Base-by-base conservation (phyloP, 768 basidiomycete species). In the Filobasidium wieringae region DNA sequence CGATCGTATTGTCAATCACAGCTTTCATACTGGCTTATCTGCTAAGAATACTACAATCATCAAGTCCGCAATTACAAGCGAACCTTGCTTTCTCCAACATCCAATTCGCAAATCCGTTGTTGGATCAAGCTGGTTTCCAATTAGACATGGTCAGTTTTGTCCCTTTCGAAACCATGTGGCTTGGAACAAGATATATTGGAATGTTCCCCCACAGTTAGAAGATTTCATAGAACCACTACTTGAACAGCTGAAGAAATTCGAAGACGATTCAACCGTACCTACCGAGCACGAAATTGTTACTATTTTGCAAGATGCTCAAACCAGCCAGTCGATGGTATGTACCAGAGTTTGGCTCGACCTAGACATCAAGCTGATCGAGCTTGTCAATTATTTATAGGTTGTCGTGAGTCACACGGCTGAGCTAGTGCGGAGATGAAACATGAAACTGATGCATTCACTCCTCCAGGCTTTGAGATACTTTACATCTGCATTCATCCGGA, bases 21-120 rank as follows among this genome's bases (percentile, higher is more conserved):
- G 89, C 89, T 11, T 78, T 91, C 51, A 87, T 82, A 7, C 88
- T 88, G 64, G 82, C 87, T 6, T 89, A 86, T 68, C 75, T 92
- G 31, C 82, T 87, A 50, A 78, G 80, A n/a, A 77, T 92, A 29
- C 66, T 88, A 24, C 74, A 77, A 34, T 65, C 67, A 5, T 51
- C 73, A 26, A 77, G 84, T 54, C 73, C 66, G 14, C 73, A 77
- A 4, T 51, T 79, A 15, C 80, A 80, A 0, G 80, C 81, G 2
- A 77, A 73, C 26, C 73, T 73, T 36, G 80, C 81, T 0, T 72
- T 82, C 27, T 80, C 80, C 0, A 74, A 78, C 30, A 72, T 88
- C 4, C 73, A 80, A 56, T 61, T 76, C 4, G 80, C 82, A 1
- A 71, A 78, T 12, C 72, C 76, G 2, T 73, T 79, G 51, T 78